phyloP scores from a whole-genome alignment of 176 grass and related monocot genomes.

The Eragrostis nindensis region DNA sequence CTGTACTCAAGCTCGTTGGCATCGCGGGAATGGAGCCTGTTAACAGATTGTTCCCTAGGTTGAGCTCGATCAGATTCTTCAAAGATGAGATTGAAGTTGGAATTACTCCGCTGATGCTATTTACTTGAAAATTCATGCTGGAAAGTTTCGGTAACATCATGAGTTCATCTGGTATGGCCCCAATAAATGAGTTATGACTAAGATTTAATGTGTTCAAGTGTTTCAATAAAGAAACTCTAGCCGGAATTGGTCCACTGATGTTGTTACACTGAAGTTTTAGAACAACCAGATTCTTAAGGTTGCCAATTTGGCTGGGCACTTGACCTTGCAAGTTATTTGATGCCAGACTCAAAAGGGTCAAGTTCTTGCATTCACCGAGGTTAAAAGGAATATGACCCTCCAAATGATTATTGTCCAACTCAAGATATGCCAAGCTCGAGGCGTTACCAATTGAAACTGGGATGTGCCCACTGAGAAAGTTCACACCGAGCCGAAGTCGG shows the following conservation, averaged over 20 bases:
- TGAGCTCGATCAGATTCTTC: slow-evolving; percentile 48
- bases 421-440: slow-evolving; percentile 29
- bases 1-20: slow-evolving; percentile 6
- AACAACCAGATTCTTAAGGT: slow-evolving; percentile 46
- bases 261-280: slow-evolving; percentile 47
- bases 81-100: slow-evolving; percentile 37
- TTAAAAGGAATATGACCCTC: slow-evolving; percentile 29
- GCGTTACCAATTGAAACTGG: slow-evolving; percentile 40
- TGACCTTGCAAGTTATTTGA: slow-evolving; percentile 42
- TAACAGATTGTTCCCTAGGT: slow-evolving; percentile 50
- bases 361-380: slow-evolving; percentile 45
- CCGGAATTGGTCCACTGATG: slow-evolving; percentile 37
- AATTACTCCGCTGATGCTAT: slow-evolving; percentile 42
- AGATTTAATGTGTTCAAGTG: slow-evolving; percentile 42
- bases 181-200: slow-evolving; percentile 43
- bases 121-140: slow-evolving; percentile 39
- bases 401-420: slow-evolving; percentile 46
- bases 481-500: slow-evolving; percentile 38
- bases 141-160: slow-evolving; percentile 27
- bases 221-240: slow-evolving; percentile 39
- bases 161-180: slow-evolving; percentile 22
- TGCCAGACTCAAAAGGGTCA: slow-evolving; percentile 45
- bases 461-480: slow-evolving; percentile 56
- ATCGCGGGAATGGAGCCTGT: slow-evolving; percentile 40
- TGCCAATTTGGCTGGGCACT: slow-evolving; percentile 32